phyloP scores from a whole-genome alignment of 805 yeast species.

The Starmerella sirachaensis region DNA sequence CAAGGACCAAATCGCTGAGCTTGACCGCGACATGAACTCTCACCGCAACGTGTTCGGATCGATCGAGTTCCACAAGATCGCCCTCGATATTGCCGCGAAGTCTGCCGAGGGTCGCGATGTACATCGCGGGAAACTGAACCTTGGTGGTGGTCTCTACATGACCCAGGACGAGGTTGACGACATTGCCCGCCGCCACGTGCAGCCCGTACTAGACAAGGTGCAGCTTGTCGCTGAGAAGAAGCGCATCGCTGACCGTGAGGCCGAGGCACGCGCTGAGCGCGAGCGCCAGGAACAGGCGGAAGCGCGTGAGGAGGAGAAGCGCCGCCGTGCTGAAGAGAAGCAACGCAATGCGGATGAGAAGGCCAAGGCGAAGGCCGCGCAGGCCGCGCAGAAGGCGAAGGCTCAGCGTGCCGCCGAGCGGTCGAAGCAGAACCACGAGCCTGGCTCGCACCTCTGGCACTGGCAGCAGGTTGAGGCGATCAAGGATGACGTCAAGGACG shows the following conservation, averaged over 20 bases:
- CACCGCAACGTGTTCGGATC: constrained; percentile 32
- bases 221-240: constrained; percentile 57
- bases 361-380: constrained; percentile 12
- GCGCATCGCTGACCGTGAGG: constrained; percentile 44
- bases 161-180: constrained; percentile 62
- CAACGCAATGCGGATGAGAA: constrained; percentile 24
- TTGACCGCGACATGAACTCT: constrained; percentile 34
- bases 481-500: constrained; percentile 22
- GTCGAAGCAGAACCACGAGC: constrained; percentile 14
- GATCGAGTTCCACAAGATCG: constrained; percentile 55
- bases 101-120: constrained; percentile 47
- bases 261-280: constrained; percentile 31
- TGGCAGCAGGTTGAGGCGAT: constrained; percentile 20
- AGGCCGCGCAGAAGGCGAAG: constrained; percentile 17
- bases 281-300: constrained; percentile 26
- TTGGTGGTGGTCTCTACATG: constrained; percentile 84
- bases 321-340: constrained; percentile 27
- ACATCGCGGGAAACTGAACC: constrained; percentile 45
- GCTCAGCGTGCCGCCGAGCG: constrained; percentile 18
- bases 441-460: constrained; percentile 19
- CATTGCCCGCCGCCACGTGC: constrained; percentile 67
- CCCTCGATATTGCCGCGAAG: constrained; percentile 64
- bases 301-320: constrained; percentile 14
- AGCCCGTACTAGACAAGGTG: constrained; percentile 66
- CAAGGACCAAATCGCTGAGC: constrained; percentile 28